A percentile compares a stretch with the other conserved stretches of the same genome.
These are phyloP conservation scores for Kalmusia sp. DNA, from an alignment of 2,329 filamentous ascomycete genomes.

Conservation along the genomic window DNA sequence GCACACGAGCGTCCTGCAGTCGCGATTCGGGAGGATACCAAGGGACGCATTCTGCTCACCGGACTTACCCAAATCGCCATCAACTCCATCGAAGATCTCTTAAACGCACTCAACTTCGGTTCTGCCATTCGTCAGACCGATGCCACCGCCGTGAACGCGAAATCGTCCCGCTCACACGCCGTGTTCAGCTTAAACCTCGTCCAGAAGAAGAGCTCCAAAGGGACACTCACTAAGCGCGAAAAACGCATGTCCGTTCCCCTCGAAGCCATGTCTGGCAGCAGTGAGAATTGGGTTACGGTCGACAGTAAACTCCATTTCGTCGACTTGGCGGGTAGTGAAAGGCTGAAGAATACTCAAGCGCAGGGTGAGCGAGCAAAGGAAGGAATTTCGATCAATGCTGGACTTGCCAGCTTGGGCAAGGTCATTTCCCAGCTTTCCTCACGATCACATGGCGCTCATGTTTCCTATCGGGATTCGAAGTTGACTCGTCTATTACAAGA, in stretches of 20 bases:
- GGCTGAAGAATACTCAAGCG: conserved; percentile 95
- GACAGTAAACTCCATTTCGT: conserved; percentile 99
- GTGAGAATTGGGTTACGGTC: conserved; percentile 75
- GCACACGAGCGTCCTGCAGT: conserved; percentile 76
- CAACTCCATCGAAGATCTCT: conserved; percentile 88
- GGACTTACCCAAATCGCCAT: conserved; percentile 88
- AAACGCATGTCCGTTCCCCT: conserved; percentile 88
- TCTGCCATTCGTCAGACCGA: conserved; percentile 96
- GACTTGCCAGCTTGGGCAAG: conserved; percentile 92
- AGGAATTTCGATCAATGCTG: conserved; percentile 97
- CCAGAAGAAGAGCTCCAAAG: conserved; percentile 73
- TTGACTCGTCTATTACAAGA: conserved; percentile 94
- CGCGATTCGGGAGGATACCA: conserved; percentile 92
- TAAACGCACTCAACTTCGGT: conserved; percentile 88
- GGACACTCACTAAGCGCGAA: conserved; percentile 64
- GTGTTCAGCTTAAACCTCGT: conserved; percentile 95
- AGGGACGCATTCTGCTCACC: conserved; percentile 92
- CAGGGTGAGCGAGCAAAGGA: conserved; percentile 94
- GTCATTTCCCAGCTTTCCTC: conserved; percentile 98
- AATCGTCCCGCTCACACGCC: conserved; percentile 95
- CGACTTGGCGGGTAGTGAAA: conserved; percentile 94
- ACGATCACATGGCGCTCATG: conserved; percentile 83
- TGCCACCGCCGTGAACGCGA: conserved; percentile 94
- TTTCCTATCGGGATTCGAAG: conserved; percentile 98
- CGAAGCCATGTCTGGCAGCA: conserved; percentile 72